These are phyloP conservation scores for Neolentinus lepideus DNA, from an alignment of 1,284 basidiomycete species.

Conservation along the genomic window DNA sequence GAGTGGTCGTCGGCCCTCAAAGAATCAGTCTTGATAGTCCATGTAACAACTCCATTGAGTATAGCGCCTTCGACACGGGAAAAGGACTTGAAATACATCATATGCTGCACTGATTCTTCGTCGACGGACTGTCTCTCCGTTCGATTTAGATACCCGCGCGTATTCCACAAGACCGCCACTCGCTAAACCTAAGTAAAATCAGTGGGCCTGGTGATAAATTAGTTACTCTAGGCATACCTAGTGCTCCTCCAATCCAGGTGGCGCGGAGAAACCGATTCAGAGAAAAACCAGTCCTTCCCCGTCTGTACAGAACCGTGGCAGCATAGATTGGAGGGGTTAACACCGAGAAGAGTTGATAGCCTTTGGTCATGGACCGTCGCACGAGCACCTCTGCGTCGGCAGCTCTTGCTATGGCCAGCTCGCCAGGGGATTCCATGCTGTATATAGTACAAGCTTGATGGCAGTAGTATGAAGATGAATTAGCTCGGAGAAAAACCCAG, in stretches of 20 bases:
- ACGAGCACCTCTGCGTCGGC: conserved; percentile 45
- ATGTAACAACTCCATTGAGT: neutral
- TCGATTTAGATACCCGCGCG: conserved; percentile 32
- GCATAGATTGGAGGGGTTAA: conserved; percentile 53
- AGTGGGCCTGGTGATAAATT: neutral
- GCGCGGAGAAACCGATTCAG: conserved; percentile 57
- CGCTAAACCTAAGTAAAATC: conserved; percentile 23
- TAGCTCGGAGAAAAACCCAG: too few species aligned
- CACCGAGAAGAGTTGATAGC: conserved; percentile 58
- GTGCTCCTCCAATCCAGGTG: conserved; percentile 60
- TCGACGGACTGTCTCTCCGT: conserved; percentile 28
- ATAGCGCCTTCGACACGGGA: neutral
- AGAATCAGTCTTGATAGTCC: conserved; percentile 35
- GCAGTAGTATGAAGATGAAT: too few species aligned
- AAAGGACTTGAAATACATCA: conserved; percentile 34
- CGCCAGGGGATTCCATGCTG: neutral
- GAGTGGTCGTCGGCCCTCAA: conserved; percentile 62
- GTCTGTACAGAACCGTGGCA: conserved; percentile 42
- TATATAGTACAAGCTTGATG: neutral
- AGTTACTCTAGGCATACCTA: conserved; percentile 31
- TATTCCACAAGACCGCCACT: conserved; percentile 40
- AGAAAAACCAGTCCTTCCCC: conserved; percentile 44
- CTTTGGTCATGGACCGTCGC: conserved; percentile 53
- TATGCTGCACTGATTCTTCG: conserved; percentile 40
- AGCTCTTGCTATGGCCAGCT: conserved; percentile 16